Percentiles rank a stretch among this genome's conserved stretches.
phyloP scores from a whole-genome alignment of 2,329 filamentous ascomycete genomes.

The Alternaria brassicae region DNA sequence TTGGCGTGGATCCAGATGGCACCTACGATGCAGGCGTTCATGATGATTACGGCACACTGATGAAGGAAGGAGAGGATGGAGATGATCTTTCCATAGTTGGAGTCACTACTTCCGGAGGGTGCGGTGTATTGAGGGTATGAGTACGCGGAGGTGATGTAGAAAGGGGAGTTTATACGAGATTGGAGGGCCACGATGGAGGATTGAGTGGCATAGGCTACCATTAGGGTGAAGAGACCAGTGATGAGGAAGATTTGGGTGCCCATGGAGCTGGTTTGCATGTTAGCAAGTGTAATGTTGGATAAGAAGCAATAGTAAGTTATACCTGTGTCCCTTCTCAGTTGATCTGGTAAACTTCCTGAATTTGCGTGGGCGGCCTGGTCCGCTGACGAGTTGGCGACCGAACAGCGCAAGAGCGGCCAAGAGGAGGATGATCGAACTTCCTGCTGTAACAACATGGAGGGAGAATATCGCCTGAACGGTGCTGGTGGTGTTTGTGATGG shows the following conservation, averaged over 20 bases:
- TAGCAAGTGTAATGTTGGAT: background rate
- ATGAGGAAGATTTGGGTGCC: constrained; percentile 26
- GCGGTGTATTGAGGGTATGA: constrained; percentile 20
- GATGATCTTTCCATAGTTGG: constrained; percentile 18
- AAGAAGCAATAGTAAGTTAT: background rate
- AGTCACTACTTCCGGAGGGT: background rate
- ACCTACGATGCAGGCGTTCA: constrained; percentile 33
- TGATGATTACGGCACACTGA: constrained; percentile 24
- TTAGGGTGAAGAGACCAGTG: constrained; percentile 21
- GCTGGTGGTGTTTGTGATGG: constrained; percentile 22
- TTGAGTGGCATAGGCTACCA: constrained; percentile 25
- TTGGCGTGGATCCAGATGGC: constrained; percentile 30
- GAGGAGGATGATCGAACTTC: constrained; percentile 17
- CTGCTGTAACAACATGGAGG: constrained; percentile 25
- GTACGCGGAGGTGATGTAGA: constrained; percentile 24
- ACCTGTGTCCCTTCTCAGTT: constrained; percentile 10
- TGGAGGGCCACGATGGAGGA: constrained; percentile 25
- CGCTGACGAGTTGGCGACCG: constrained; percentile 16
- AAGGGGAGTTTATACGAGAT: constrained; percentile 19
- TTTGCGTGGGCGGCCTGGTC: constrained; percentile 14
- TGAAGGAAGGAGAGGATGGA: constrained; percentile 27
- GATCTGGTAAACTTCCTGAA: constrained; percentile 16
- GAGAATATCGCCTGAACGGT: constrained; percentile 27
- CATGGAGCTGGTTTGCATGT: constrained; percentile 6
- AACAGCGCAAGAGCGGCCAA: constrained; percentile 12